Base-by-base conservation (phyloP, 78 protist genomes). In the Cyanophora paradoxa region DNA sequence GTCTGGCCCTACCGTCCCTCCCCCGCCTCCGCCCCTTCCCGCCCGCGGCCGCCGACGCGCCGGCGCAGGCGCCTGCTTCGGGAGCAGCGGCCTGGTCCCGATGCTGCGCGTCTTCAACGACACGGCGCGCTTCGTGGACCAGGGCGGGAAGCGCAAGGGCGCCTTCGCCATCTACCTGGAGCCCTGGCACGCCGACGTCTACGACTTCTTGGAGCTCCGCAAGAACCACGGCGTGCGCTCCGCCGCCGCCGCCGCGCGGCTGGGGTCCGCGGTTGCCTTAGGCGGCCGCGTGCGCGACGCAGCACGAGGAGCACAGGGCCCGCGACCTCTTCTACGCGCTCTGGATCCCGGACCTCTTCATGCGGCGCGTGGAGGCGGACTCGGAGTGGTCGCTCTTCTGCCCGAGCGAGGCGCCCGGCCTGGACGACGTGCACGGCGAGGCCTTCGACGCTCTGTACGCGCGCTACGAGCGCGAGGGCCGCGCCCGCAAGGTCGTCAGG, bases 181-280 rank as follows among this genome's bases (percentile, higher is more conserved):
- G 82, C 99, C 99, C 50, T 96, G 99, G 99, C 99, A 96, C 80
- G 88, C 97, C 0, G 99, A 96, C 59, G 67, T 96, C 34, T 78
- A 85, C 30, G 95, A 87, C 37, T 96, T 94, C 63, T 26, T 94
- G 24, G 76, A 81, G 1, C 69, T 81, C 50, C 67, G 76, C 50
- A 74, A 74, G 77, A 81, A 81, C 86, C 37, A 10, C 62, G 80
- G 28, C 56, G 17, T 48, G 14, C 56, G 68, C 37, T 52, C 17
- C 58, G 71, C 19, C 16, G n/a, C n/a, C n/a, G n/a, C n/a, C n/a
- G n/a, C n/a, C n/a, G n/a, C n/a, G n/a, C n/a, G n/a, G n/a, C n/a
- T n/a, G n/a, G n/a, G n/a, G n/a, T n/a, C n/a, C n/a, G n/a, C n/a
- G n/a, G n/a, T n/a, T n/a, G n/a, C n/a, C n/a, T n/a, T n/a, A n/a